Evolutionary conservation across 441 rosid genomes (phyloP).

Genomic region (Flueggea neowawraea): DNA sequence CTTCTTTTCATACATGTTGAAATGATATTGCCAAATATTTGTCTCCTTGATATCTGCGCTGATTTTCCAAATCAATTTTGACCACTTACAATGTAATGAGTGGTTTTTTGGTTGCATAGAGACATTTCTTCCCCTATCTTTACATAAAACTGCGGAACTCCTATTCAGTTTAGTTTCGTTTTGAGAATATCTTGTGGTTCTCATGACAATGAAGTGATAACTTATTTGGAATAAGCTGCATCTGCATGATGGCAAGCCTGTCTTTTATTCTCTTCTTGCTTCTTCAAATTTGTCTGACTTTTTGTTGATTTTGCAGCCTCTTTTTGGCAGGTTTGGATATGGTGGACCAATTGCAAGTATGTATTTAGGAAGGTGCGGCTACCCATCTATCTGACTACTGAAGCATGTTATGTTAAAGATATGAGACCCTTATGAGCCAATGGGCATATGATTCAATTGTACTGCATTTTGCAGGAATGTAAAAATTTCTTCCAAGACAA

Average conservation of each 20-base stretch:
- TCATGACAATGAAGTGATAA: too few relatives aligned
- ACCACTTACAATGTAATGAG: too few relatives aligned
- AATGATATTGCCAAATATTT: not conserved
- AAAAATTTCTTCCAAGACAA: constrained; percentile 63
- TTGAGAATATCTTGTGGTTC: too few relatives aligned
- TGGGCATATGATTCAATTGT: too few relatives aligned
- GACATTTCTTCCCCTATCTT: too few relatives aligned
- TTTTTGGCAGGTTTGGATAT: constrained; percentile 85
- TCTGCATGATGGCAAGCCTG: not conserved
- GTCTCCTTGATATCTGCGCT: too few relatives aligned
- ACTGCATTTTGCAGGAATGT: constrained; percentile 32
- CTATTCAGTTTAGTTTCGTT: too few relatives aligned
- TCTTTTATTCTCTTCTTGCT: not conserved
- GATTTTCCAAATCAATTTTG: too few relatives aligned
- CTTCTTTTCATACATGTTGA: too few relatives aligned
- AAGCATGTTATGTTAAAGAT: not conserved
- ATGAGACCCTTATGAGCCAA: too few relatives aligned
- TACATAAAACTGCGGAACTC: too few relatives aligned
- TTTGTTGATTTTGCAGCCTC: constrained; percentile 48
- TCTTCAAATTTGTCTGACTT: constrained; percentile 7
- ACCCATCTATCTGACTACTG: not conserved
- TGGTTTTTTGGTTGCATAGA: not conserved
- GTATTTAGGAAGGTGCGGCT: constrained; percentile 64
- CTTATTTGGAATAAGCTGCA: too few relatives aligned
- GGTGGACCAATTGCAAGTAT: constrained; percentile 77